A percentile compares a stretch with the other conserved stretches of the same genome.
phyloP scores from a whole-genome alignment of 257 asterid species.

The Rehmannia glutinosa region DNA sequence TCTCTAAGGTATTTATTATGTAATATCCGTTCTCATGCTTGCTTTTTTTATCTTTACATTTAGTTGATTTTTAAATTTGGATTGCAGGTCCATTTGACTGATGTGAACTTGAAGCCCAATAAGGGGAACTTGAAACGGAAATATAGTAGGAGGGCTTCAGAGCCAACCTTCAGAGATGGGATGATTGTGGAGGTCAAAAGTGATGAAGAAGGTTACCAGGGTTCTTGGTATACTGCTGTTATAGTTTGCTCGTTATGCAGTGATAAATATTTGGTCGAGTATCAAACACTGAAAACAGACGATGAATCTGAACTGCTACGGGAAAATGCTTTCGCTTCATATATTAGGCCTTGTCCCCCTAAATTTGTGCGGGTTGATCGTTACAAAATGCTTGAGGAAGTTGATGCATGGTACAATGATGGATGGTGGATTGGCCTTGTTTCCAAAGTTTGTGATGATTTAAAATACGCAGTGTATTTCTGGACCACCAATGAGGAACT shows the following conservation, averaged over 20 bases:
- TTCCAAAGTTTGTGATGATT: conserved; percentile 40
- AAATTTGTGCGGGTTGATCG: conserved; percentile 21
- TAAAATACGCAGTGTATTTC: conserved; percentile 48
- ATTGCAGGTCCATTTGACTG: conserved; percentile 29
- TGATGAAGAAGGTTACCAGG: conserved; percentile 62
- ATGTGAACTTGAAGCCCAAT: conserved; percentile 19
- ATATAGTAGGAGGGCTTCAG: conserved; percentile 18
- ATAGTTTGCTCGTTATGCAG: conserved; percentile 26
- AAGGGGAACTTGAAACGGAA: conserved; percentile 29
- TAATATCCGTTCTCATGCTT: conserved; percentile 5
- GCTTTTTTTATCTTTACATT: background rate
- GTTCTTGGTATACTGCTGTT: conserved; percentile 58
- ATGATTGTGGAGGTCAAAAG: conserved; percentile 65
- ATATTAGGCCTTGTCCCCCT: conserved; percentile 62
- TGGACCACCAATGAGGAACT: conserved; percentile 50
- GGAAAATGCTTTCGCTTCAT: conserved; percentile 35
- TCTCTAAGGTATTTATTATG: conserved; percentile 31
- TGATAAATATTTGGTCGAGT: conserved; percentile 45
- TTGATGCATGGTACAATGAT: conserved; percentile 67
- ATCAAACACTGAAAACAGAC: conserved; percentile 48
- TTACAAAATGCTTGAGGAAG: conserved; percentile 49
- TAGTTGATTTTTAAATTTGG: conserved; percentile 5
- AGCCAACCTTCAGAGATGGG: conserved; percentile 35
- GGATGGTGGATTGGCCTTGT: conserved; percentile 83
- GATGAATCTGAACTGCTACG: conserved; percentile 38